Conservation (phyloP, 257 asterid species). For the Ajuga chamaepitys region DNA sequence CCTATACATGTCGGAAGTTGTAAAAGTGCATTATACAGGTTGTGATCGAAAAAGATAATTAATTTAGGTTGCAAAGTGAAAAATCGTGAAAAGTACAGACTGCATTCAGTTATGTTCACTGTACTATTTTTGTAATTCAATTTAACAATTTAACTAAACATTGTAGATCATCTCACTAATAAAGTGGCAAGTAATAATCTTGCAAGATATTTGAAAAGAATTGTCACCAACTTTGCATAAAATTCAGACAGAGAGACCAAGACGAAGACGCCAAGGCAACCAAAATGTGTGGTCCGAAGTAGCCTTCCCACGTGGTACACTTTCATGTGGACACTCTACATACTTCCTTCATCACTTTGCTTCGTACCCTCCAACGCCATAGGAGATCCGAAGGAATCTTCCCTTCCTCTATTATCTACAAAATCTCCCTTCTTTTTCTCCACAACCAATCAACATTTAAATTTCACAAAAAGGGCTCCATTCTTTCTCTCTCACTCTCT, state of each 20-base stretch:
- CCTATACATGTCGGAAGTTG: no score
- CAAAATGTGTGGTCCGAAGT: conserved; percentile 49
- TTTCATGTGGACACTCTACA: conserved; percentile 37
- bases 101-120: no score
- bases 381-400: conserved; percentile 66
- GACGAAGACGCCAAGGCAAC: conserved; percentile 23
- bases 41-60: no score
- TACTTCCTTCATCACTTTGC: conserved; percentile 21
- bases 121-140: no score
- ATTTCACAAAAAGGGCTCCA: background rate
- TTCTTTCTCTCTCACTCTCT: background rate
- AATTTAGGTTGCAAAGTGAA: no score
- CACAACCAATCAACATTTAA: conserved; percentile 17
- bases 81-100: no score
- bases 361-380: conserved; percentile 26
- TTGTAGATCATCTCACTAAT: no score
- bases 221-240: background rate
- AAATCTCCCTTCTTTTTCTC: conserved; percentile 21
- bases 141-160: no score
- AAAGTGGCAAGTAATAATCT: background rate
- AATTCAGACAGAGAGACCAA: conserved; percentile 15
- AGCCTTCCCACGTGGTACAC: conserved; percentile 30
- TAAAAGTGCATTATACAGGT: no score
- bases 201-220: background rate
- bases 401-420: conserved; percentile 32